Evolutionary conservation across 177 flowering plant species (phyloP).

Genomic region (Vitis hybrid): DNA sequence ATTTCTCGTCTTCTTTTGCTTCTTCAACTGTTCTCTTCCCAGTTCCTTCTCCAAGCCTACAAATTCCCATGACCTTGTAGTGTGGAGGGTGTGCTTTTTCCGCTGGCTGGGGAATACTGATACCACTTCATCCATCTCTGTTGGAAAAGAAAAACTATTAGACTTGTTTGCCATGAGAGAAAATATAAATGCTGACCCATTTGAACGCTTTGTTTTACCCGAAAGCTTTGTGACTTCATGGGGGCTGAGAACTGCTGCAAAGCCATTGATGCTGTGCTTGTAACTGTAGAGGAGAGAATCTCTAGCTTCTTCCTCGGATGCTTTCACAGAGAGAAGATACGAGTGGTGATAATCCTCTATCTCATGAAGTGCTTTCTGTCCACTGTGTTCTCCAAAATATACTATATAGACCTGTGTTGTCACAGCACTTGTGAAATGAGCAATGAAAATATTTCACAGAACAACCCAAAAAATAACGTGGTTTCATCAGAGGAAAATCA

Average conservation of each 20-base stretch:
- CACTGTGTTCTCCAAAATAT: too few relatives aligned
- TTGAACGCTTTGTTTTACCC: conserved; percentile 25
- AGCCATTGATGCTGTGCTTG: conserved; percentile 89
- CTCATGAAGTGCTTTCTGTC: too few relatives aligned
- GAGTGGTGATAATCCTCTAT: conserved; percentile 20
- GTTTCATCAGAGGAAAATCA: too few relatives aligned
- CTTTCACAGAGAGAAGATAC: conserved; percentile 53
- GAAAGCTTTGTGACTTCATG: conserved; percentile 65
- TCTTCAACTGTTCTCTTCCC: neutral
- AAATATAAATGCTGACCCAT: too few relatives aligned
- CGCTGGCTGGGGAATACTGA: conserved; percentile 51
- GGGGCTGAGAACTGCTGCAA: conserved; percentile 72
- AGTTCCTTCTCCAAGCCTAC: conserved; percentile 44
- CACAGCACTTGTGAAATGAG: too few relatives aligned
- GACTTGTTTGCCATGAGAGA: too few relatives aligned
- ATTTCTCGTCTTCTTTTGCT: conserved; percentile 11
- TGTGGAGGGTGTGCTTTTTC: conserved; percentile 46
- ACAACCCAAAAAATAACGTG: too few relatives aligned
- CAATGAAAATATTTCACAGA: too few relatives aligned
- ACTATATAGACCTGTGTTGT: too few relatives aligned
- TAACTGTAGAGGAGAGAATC: conserved; percentile 81
- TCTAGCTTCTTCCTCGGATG: conserved; percentile 55
- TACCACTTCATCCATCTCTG: conserved; percentile 74
- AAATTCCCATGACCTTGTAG: conserved; percentile 95
- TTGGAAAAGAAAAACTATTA: neutral